Evolutionary conservation across 176 grass and related monocot genomes (phyloP).

Genomic region (Guadua angustifolia): DNA sequence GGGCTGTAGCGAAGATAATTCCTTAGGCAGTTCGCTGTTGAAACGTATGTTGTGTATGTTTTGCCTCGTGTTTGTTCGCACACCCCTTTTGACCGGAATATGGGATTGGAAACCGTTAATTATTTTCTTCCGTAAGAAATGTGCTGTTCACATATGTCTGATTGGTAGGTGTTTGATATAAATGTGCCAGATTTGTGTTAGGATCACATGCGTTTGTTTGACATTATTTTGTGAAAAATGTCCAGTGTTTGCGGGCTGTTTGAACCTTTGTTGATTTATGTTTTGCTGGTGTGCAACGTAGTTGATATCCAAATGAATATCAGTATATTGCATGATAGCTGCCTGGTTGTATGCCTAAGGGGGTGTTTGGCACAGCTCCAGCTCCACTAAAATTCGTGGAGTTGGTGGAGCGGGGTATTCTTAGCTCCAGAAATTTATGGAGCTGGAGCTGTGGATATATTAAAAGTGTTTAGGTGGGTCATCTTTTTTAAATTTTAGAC

Average conservation of each 20-base stretch:
- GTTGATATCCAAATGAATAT: neutral
- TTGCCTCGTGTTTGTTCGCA: neutral
- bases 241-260: neutral
- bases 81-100: neutral
- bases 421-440: too few relatives aligned
- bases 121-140: neutral
- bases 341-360: conserved; percentile 8
- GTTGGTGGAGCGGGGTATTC: too few relatives aligned
- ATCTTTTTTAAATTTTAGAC: too few relatives aligned
- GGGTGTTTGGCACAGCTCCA: too few relatives aligned
- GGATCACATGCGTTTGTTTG: neutral
- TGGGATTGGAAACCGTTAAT: neutral
- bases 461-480: too few relatives aligned
- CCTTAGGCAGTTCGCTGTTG: neutral
- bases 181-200: neutral
- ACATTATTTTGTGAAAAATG: neutral
- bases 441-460: too few relatives aligned
- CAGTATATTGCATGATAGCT: neutral
- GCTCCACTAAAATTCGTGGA: too few relatives aligned
- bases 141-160: neutral
- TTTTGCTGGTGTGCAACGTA: neutral
- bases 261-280: neutral
- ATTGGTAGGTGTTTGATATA: neutral
- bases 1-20: neutral
- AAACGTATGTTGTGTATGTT: neutral